A percentile compares a stretch with the other conserved stretches of the same genome.
These are phyloP conservation scores for Claviceps maximensis DNA, from an alignment of 2,329 filamentous ascomycete species.

Conservation along the genomic window DNA sequence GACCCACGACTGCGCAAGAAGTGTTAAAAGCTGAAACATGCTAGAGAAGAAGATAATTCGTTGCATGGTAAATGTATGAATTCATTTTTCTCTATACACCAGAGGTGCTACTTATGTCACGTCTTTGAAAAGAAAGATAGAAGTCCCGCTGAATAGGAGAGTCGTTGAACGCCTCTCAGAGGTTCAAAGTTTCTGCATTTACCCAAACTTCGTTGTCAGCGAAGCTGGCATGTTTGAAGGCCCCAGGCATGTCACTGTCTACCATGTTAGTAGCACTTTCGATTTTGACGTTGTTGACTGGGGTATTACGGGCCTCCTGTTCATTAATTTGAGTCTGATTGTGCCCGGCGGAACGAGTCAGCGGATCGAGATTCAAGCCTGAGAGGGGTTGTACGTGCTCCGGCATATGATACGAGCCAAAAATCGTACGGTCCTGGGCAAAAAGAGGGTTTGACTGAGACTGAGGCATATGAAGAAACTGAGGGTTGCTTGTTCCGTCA, in stretches of 20 bases:
- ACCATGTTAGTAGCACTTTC: conserved; percentile 14
- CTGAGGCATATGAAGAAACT: conserved; percentile 17
- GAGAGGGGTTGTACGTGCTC: conserved; percentile 11
- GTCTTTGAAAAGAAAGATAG: background rate
- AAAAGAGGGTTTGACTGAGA: conserved; percentile 21
- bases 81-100: background rate
- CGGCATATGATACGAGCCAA: conserved; percentile 14
- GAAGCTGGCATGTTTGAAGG: conserved; percentile 13
- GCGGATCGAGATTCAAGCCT: conserved; percentile 18
- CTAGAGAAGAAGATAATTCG: background rate
- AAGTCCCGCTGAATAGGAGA: background rate
- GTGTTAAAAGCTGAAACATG: background rate
- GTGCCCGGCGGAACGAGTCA: conserved; percentile 14
- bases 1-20: background rate
- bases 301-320: conserved; percentile 4
- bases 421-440: conserved; percentile 18
- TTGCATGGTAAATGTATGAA: background rate
- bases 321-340: conserved; percentile 8
- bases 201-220: conserved; percentile 6
- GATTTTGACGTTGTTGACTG: conserved; percentile 11
- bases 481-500: conserved; percentile 10
- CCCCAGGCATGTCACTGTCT: conserved; percentile 9
- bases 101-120: background rate
- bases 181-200: conserved; percentile 3
- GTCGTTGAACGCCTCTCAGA: conserved; percentile 1